Percentiles rank a stretch among this genome's conserved stretches.
Evolutionary conservation across 495 filamentous ascomycete species (phyloP).

Genomic region (Penicillium daleae): DNA sequence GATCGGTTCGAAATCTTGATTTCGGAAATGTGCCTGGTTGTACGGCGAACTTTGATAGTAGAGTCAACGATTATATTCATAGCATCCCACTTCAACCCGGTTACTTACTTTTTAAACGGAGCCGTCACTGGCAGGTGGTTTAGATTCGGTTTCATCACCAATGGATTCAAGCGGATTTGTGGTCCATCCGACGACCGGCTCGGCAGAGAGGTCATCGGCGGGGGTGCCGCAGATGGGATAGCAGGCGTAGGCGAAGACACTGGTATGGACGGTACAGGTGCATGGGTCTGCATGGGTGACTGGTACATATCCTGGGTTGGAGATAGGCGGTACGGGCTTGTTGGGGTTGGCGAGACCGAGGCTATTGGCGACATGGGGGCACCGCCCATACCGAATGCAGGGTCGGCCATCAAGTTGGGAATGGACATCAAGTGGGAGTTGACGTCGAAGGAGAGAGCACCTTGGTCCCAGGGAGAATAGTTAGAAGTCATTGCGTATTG

Average conservation of each 20-base stretch:
- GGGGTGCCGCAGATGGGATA: slow-evolving; percentile 39
- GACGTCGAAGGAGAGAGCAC: slow-evolving; percentile 52
- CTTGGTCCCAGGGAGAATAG: slow-evolving; percentile 46
- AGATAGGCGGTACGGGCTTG: slow-evolving; percentile 51
- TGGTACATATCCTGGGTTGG: slow-evolving; percentile 46
- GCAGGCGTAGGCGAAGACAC: slow-evolving; percentile 40
- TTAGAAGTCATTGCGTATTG: slow-evolving; percentile 51
- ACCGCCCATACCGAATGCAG: slow-evolving; percentile 38
- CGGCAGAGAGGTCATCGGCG: slow-evolving; percentile 42
- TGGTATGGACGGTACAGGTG: slow-evolving; percentile 33
- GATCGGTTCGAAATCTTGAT: slow-evolving; percentile 79
- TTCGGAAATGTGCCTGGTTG: slow-evolving; percentile 83
- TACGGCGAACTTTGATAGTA: slow-evolving; percentile 65
- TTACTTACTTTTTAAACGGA: slow-evolving; percentile 50
- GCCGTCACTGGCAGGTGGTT: slow-evolving; percentile 49
- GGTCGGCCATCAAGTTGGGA: slow-evolving; percentile 49
- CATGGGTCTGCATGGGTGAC: slow-evolving; percentile 39
- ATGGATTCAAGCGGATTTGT: slow-evolving; percentile 52
- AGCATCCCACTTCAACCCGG: background rate
- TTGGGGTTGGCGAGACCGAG: slow-evolving; percentile 51
- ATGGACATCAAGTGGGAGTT: slow-evolving; percentile 57
- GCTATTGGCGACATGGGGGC: slow-evolving; percentile 38
- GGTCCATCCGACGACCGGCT: slow-evolving; percentile 46
- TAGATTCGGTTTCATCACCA: slow-evolving; percentile 52
- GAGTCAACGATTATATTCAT: slow-evolving; percentile 52